phyloP scores from a whole-genome alignment of 305 asterid genomes.

The Solanum hybrid region DNA sequence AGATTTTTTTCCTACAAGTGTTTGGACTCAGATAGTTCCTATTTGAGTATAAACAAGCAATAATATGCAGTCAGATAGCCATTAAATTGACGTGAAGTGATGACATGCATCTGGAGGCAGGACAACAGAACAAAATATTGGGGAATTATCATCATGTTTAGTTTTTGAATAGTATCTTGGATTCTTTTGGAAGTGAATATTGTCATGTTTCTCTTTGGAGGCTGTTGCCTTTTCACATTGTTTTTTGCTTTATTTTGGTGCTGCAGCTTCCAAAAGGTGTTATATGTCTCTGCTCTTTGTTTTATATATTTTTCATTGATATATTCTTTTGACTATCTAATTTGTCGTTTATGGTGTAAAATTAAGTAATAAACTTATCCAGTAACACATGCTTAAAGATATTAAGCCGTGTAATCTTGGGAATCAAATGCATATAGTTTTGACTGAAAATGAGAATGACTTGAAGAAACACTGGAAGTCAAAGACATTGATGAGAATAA shows the following conservation, averaged over 20 bases:
- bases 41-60: neutral
- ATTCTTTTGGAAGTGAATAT: neutral
- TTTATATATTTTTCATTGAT: neutral
- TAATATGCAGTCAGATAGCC: neutral
- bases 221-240: neutral
- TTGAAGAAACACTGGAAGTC: neutral
- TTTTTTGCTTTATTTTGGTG: neutral
- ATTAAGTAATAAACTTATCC: neutral
- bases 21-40: neutral
- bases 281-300: neutral
- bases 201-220: neutral
- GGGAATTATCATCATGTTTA: neutral
- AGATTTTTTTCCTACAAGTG: neutral
- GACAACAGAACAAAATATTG: neutral
- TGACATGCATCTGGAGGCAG: neutral
- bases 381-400: neutral
- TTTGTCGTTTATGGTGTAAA: neutral
- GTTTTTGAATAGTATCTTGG: neutral
- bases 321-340: neutral
- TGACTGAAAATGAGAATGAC: neutral
- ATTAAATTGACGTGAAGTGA: neutral
- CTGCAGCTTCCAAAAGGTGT: neutral
- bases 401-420: neutral
- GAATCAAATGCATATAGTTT: neutral
- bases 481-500: neutral